phyloP scores from a whole-genome alignment of 192 early-diverging fungal species.

The Coemansia sp. region DNA sequence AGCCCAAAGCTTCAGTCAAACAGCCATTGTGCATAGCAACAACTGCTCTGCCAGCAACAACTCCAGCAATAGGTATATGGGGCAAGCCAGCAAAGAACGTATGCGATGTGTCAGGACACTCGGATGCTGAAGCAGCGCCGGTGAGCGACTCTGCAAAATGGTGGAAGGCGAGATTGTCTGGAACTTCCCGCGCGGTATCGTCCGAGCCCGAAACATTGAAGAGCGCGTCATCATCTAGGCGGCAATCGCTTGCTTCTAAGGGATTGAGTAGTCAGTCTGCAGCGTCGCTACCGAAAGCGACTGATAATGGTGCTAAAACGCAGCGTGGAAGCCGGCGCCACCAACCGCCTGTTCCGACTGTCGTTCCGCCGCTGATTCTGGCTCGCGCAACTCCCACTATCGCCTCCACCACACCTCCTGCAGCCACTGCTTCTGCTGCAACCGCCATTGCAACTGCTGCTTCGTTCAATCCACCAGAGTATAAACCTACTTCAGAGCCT shows the following conservation, averaged over 20 bases:
- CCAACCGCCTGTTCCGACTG: slow-evolving; percentile 40
- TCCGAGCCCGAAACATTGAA: background rate
- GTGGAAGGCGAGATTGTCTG: slow-evolving; percentile 47
- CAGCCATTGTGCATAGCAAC: background rate
- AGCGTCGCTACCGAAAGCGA: background rate
- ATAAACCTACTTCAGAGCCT: background rate
- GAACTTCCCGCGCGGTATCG: background rate
- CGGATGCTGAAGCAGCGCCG: slow-evolving; percentile 10
- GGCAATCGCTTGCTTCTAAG: background rate
- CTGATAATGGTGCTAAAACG: background rate
- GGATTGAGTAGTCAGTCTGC: background rate
- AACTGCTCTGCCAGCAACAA: background rate
- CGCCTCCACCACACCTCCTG: background rate
- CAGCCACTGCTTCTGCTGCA: background rate
- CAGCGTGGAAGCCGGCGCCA: slow-evolving; percentile 20
- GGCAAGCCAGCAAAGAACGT: slow-evolving; percentile 11
- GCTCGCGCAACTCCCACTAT: slow-evolving; percentile 10
- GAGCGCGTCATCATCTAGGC: background rate
- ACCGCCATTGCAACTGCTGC: background rate
- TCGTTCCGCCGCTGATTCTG: slow-evolving; percentile 39
- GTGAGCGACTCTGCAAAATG: slow-evolving; percentile 20
- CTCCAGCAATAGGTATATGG: slow-evolving; percentile 5
- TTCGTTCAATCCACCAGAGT: background rate
- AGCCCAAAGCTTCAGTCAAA: background rate
- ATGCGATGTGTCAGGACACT: slow-evolving; percentile 1